Evolutionary conservation across 2,329 filamentous ascomycete genomes (phyloP), one percentile per base, ranked within the genome.

Genomic region (Uncinocarpus reesii): DNA sequence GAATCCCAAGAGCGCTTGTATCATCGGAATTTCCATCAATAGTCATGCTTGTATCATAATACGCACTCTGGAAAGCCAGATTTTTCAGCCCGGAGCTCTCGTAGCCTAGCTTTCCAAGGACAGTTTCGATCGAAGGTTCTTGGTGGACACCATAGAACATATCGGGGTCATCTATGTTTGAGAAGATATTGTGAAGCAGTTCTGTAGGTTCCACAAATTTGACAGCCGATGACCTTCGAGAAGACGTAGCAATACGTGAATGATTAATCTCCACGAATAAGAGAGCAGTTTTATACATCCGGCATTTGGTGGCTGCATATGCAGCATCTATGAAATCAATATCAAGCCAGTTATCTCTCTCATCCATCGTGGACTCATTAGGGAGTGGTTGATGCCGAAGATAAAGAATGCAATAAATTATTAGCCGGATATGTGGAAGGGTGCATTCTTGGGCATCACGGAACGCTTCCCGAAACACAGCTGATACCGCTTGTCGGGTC

Each of bases 151-250:
- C 93, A 61, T 98, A 98, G 63, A 94, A 98, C 0, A 88, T 83
- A 63, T 99, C 92, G 1, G 89, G 90, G 59, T 99, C 93, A 60
- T 95, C 89, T 40, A 98, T 84, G 52, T 86, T 90, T 60, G 86
- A 84, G 62, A 92, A 98, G 2, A 98, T 89, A 0, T 77, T 72
- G 37, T 95, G 74, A 10, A 96, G 71, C 1, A 93, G 73, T 24
- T 85, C 79, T 2, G 77, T 74, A 5, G 85, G 77, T 21, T 80
- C 69, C 40, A 71, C 61, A 55, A 55, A 65, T 62, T 75, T 68
- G 55, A 70, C 72, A 2, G 71, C 67, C 1, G 83, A 87, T 7
- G 84, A 83, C 42, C 85, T 78, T 50, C 85, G 76, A 36, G 83
- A 83, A 15, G 73, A 66, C 28, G 77, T 73, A 2, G 71, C 61